Conservation (phyloP, 139 green algal genomes). For the Diplosphaera chodatii region DNA sequence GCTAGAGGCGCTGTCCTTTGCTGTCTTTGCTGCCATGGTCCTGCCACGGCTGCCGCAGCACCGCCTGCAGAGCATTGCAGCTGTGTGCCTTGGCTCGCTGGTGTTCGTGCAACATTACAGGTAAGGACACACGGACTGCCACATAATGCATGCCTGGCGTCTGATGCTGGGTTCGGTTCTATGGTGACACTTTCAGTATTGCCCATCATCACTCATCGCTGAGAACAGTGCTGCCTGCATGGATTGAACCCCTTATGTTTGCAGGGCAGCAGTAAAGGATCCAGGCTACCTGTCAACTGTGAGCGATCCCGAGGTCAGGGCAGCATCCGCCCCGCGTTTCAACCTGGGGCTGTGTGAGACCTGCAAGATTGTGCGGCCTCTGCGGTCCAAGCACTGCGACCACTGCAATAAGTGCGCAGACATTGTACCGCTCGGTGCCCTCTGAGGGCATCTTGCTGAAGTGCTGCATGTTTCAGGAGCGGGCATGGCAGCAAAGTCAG, state of each 20-base stretch:
- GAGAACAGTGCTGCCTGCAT: no score
- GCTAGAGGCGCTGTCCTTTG: neutral
- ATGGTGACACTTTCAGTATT: no score
- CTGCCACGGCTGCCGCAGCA: neutral
- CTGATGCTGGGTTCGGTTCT: no score
- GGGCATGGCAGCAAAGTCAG: no score
- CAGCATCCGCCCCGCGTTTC: neutral
- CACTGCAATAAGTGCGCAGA: conserved; percentile 20
- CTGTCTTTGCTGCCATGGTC: neutral
- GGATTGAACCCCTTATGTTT: no score
- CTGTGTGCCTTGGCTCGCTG: neutral
- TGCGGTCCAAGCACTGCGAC: conserved; percentile 49
- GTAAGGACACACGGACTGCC: no score
- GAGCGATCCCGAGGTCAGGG: neutral
- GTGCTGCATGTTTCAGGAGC: no score
- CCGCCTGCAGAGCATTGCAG: neutral
- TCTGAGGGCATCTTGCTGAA: no score
- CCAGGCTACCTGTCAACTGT: neutral
- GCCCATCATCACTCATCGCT: no score
- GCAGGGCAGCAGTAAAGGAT: neutral
- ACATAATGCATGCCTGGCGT: no score
- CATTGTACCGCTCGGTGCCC: no score
- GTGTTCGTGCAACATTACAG: neutral
- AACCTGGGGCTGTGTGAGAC: conserved; percentile 23
- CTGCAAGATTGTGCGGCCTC: conserved; percentile 36